Conservation (phyloP, 2,329 filamentous ascomycete species). For the Xylaria multiplex region DNA sequence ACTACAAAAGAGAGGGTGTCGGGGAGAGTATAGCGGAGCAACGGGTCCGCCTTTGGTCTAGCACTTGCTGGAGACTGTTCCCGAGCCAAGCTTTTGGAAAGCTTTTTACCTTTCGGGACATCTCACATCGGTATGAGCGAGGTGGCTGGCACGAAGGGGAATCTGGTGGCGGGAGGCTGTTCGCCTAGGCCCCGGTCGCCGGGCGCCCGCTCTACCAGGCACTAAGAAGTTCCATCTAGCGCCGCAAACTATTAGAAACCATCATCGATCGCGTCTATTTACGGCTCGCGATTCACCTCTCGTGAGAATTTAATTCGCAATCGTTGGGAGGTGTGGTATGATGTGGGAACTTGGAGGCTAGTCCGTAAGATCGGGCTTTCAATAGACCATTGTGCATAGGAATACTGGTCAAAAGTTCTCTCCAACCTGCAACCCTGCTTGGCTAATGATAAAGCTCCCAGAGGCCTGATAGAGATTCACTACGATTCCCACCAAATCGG, state of each 20-base stretch:
- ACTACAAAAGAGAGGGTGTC: too few species aligned
- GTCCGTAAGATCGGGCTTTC: constrained; percentile 31
- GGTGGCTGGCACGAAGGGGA: constrained; percentile 28
- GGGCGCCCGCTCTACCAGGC: constrained; percentile 31
- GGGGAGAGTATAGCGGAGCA: constrained; percentile 25
- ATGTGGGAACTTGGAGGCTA: constrained; percentile 17
- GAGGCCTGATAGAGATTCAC: constrained; percentile 22
- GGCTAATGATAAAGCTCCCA: constrained; percentile 34
- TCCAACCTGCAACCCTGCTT: constrained; percentile 28
- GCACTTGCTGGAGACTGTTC: constrained; percentile 3
- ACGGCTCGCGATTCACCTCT: constrained; percentile 14
- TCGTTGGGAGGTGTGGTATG: constrained; percentile 9
- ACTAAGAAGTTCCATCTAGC: constrained; percentile 14
- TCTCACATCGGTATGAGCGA: constrained; percentile 32
- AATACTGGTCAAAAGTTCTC: constrained; percentile 10
- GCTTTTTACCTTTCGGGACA: constrained; percentile 21
- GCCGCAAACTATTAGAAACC: constrained; percentile 23
- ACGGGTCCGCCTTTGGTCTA: constrained; percentile 29
- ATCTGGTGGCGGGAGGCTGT: constrained; percentile 19
- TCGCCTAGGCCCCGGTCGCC: constrained; percentile 26
- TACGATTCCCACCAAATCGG: constrained; percentile 33
- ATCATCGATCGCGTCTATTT: constrained; percentile 10
- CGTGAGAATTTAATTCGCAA: not conserved
- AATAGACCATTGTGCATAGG: constrained; percentile 30
- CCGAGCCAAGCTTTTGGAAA: constrained; percentile 32